These are phyloP conservation scores for Chaetothyriales sp. DNA, from an alignment of 2,329 filamentous ascomycete genomes.

Conservation along the genomic window DNA sequence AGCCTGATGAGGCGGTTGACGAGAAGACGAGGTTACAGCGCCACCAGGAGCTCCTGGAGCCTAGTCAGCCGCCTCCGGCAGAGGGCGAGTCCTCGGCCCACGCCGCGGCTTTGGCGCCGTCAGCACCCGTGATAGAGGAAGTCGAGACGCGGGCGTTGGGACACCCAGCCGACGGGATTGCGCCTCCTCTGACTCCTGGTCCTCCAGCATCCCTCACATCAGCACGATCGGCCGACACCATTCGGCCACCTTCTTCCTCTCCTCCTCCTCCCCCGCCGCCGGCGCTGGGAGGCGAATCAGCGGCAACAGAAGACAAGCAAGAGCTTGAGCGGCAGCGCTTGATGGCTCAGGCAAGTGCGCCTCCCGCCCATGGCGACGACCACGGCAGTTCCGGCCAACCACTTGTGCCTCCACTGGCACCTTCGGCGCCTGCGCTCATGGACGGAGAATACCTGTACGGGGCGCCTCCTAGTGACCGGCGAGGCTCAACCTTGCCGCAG, in stretches of 20 bases:
- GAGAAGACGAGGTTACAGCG: constrained; percentile 71
- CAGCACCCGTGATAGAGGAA: constrained; percentile 34
- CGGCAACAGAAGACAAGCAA: constrained; percentile 56
- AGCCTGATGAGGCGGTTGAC: constrained; percentile 49
- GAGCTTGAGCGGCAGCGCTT: constrained; percentile 57
- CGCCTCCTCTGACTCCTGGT: constrained; percentile 13
- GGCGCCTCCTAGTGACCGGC: constrained; percentile 25
- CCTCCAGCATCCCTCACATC: constrained; percentile 16
- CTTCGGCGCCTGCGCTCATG: constrained; percentile 46
- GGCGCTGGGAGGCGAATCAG: constrained; percentile 25
- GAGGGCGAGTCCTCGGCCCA: constrained; percentile 34
- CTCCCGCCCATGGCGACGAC: constrained; percentile 23
- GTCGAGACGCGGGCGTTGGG: constrained; percentile 38
- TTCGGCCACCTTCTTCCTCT: constrained; percentile 15
- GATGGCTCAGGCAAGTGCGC: constrained; percentile 51
- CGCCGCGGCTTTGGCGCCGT: constrained; percentile 24
- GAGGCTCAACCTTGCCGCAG: constrained; percentile 30
- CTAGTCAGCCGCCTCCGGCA: constrained; percentile 63
- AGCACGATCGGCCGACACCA: constrained; percentile 21
- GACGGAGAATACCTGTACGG: constrained; percentile 39
- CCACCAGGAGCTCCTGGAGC: constrained; percentile 66
- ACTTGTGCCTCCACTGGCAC: constrained; percentile 18
- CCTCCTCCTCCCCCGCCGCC: constrained; percentile 16
- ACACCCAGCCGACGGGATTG: constrained; percentile 17
- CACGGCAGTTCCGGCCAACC: constrained; percentile 13